Evolutionary conservation across 768 basidiomycete genomes (phyloP), one percentile per base, ranked within the genome.

Genomic region (Trametes elegans): DNA sequence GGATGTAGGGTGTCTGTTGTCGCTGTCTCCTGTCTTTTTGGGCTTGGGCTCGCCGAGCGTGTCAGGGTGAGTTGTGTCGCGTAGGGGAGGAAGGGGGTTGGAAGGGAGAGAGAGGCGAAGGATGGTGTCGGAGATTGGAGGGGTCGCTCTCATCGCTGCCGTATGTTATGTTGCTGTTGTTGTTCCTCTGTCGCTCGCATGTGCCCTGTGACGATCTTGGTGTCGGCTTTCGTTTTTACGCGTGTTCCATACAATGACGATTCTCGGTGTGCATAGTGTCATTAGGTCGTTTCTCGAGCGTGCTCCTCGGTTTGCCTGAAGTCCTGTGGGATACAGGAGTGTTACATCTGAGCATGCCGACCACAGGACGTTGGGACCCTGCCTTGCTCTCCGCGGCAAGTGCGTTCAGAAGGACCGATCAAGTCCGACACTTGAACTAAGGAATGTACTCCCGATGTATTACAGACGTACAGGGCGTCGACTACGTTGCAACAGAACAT

Each of bases 161-260:
- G 40, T 29, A 41, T 50, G 49, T 50, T 50, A 40, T 50, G 49
- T 29, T 41, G 49, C 28, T 54, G 44, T 54, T 46, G 45, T 54
- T 43, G 28, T 19, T 39, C 45, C 29, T 40, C 36, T 40, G 38
- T 46, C 45, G 45, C 31, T 46, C 53, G 38, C 41, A 28, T 24
- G 6, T 36, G 43, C 29, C 43, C 43, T 45, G 32, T 45, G 51
- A 53, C 51, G 51, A 45, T 45, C 43, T 36, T 53, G 43, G 42
- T 26, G 32, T 44, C 43, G 51, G 42, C 42, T 36, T 53, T 53
- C 51, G 26, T 53, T 45, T 45, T 19, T n/a, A n/a, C n/a, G 27
- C 27, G 34, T 27, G 24, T 49, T 27, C 35, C 21, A 13, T 24
- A n/a, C 18, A 13, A 9, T n/a, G n/a, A n/a, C n/a, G n/a, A 27